phyloP scores from a whole-genome alignment of 768 basidiomycete genomes.

The Pilatotrama ljubarskyi region DNA sequence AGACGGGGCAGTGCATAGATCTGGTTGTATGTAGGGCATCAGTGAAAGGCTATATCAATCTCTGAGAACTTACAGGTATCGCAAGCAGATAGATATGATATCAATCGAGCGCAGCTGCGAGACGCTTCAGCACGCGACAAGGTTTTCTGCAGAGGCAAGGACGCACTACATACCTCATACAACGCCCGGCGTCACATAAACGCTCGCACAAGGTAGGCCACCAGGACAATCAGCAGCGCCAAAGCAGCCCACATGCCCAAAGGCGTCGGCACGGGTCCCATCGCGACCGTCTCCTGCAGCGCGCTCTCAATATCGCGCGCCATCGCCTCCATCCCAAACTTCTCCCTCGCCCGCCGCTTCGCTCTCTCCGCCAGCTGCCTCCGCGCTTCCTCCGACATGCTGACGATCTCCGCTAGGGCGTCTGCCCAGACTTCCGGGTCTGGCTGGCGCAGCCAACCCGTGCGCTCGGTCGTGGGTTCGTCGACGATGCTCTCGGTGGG shows the following conservation, averaged over 20 bases:
- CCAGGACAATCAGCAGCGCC: conserved; percentile 8
- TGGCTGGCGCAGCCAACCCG: conserved; percentile 77
- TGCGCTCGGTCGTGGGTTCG: conserved; percentile 44
- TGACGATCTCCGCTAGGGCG: conserved; percentile 61
- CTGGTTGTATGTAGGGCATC: not conserved
- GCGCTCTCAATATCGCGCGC: conserved; percentile 55
- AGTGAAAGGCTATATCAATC: not conserved
- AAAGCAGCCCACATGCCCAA: conserved; percentile 5
- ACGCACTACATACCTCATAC: no score
- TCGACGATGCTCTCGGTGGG: conserved; percentile 85
- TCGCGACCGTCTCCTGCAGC: conserved; percentile 51
- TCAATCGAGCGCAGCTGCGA: no score
- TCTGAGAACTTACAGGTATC: not conserved
- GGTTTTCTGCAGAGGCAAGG: no score
- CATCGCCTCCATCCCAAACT: conserved; percentile 83
- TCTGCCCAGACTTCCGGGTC: conserved; percentile 68
- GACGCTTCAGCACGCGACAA: no score
- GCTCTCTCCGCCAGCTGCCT: conserved; percentile 54
- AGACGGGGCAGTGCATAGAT: not conserved
- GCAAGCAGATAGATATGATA: no score
- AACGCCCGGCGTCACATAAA: conserved; percentile 6
- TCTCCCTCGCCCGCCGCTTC: conserved; percentile 54
- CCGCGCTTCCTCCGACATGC: conserved; percentile 43
- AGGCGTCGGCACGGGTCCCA: conserved; percentile 45
- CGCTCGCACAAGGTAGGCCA: conserved; percentile 31